Base-by-base conservation (phyloP, 768 basidiomycete species). In the Psilocybe subaeruginosa region DNA sequence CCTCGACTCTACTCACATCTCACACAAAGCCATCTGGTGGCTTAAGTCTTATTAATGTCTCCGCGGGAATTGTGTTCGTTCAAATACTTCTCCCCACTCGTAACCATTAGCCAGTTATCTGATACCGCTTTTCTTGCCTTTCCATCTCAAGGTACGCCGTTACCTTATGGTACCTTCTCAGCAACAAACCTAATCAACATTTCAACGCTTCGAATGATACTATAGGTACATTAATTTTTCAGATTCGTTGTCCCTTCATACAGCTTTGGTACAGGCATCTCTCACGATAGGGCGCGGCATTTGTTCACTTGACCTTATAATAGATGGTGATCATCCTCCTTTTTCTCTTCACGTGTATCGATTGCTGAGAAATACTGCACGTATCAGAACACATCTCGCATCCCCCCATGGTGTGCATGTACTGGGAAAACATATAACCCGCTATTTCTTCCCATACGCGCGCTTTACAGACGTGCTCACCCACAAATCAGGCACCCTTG, bases 341-440 rank as follows among this genome's bases (percentile, higher is more conserved):
- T 51, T 30, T 39, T 47, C 14, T 23, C 57, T 47, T 63, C 51
- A 53, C 57, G 39, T 51, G 41, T 30, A 31, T 46, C 27, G 48
- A 47, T 45, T 39, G 48, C 31, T 62, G 61, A 55, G 61, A 62
- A 62, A 43, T 43, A n/a, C 41, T 12, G n/a, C 41, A 43, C 41
- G 9, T 43, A 43, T n/a, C 41, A 43, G 41, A 43, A 12, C n/a
- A 12, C 41, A 43, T 12, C 8, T 39, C 33, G 16, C 56, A 37
- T 46, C 19, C 29, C 9, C 33, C 9, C 33, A 35, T 23, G 45
- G 55, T 12, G 9, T 54, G 29, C 23, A 0, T 46, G 12, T 48
- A 31, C 5, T 47, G 55, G 45, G 9, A 48, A 57, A 57, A 48
- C 47, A 48, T 7, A 33, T 57, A 33, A 33, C n/a, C 56, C 56